These are phyloP conservation scores for Beta lomatogona DNA, from an alignment of 179 eudicot genomes.

Conservation along the genomic window DNA sequence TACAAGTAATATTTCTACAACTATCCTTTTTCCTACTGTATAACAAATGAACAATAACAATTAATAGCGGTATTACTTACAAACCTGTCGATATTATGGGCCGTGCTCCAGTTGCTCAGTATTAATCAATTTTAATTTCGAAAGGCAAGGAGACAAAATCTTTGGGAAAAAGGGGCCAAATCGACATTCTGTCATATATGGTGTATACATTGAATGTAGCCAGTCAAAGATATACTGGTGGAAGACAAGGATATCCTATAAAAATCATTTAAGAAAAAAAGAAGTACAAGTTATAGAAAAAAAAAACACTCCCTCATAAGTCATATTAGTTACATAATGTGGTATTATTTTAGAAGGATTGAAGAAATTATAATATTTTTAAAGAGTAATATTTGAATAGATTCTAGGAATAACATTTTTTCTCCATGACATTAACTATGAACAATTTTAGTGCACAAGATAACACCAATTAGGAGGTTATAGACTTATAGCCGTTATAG, in stretches of 20 bases:
- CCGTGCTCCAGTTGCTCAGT: slow-evolving; percentile 14
- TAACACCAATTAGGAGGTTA: too few species aligned
- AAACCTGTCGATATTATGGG: not conserved
- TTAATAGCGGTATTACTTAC: not conserved
- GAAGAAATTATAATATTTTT: too few species aligned
- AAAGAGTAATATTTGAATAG: too few species aligned
- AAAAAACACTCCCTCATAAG: not conserved
- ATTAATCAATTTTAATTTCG: not conserved
- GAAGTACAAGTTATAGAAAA: not conserved
- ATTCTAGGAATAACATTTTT: too few species aligned
- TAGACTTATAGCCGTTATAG: too few species aligned
- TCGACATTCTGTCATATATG: not conserved
- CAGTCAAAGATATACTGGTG: slow-evolving; percentile 12
- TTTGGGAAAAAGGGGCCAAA: not conserved
- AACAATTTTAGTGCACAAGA: too few species aligned
- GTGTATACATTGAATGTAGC: slow-evolving; percentile 9
- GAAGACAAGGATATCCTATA: slow-evolving; percentile 13
- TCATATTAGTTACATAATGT: too few species aligned
- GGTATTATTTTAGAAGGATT: too few species aligned
- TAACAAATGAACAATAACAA: not conserved
- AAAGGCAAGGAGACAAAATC: not conserved
- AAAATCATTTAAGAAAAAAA: not conserved
- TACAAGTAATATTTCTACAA: too few species aligned
- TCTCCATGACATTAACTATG: too few species aligned
- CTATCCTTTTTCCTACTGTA: too few species aligned